Evolutionary conservation across 2,329 filamentous ascomycete species (phyloP), one percentile per base, ranked within the genome.

Genomic region (Sporothrix brunneoviolacea): DNA sequence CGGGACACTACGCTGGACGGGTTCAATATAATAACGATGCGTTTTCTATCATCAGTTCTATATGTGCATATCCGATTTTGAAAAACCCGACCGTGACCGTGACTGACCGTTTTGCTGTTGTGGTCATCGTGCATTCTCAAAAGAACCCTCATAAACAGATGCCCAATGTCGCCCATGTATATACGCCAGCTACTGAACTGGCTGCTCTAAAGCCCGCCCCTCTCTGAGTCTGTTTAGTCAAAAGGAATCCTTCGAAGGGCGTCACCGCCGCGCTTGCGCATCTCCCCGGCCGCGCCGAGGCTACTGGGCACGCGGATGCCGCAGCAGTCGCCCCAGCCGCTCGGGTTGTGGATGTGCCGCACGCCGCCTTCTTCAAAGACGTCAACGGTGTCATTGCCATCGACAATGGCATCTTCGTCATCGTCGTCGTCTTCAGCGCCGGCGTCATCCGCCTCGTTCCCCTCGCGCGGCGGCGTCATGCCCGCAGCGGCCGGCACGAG

Each of bases 301-400:
- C 89, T 91, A 63, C 91, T 95, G 0, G 93, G 94, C 15, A 98
- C 93, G 61, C 95, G 91, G 68, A 98, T 98, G 22, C 93, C 93
- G 64, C 93, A 98, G 67, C 93, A 98, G 66, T 98, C 93, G 5
- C 91, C 91, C 88, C 93, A 98, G 19, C 80, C 81, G 50, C 74
- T 80, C 42, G 79, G 77, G 45, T 84, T 79, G 67, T 93, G 86
- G 54, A 84, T 77, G 67, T 90, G 84, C 58, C 76, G 79, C 68
- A 82, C 79, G 24, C 80, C 82, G 57, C 82, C 79, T 51, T 79
- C 76, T 55, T 71, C 70, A 45, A 83, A 80, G 22, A 84, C 78
- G 22, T 82, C 71, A n/a, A 80, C 76, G n/a, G 35, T 19, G 52
- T 81, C 80, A 0, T 79, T 77, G 48, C 72, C 75, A 8, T 64